phyloP scores from a whole-genome alignment of 1,284 basidiomycete species.

The Sutorius eximius region DNA sequence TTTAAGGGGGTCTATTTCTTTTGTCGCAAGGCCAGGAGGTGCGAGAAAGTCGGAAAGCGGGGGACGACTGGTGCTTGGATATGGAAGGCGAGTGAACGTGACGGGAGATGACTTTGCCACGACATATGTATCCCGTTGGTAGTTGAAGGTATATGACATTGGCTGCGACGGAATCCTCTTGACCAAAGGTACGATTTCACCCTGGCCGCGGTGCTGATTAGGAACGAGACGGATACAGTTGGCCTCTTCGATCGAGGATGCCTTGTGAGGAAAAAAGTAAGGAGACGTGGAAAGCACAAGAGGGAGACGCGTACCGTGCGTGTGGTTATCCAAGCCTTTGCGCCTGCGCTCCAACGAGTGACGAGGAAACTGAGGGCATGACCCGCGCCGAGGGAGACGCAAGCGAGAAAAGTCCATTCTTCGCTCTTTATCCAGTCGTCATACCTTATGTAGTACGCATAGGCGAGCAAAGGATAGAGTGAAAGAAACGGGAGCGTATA shows the following conservation, averaged over 20 bases:
- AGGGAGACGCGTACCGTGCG: constrained; percentile 46
- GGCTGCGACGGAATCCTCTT: constrained; percentile 59
- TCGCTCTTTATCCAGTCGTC: constrained; percentile 91
- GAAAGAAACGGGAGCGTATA: constrained; percentile 86
- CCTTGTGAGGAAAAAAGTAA: constrained; percentile 42
- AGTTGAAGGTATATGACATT: constrained; percentile 84
- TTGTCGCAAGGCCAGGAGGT: constrained; percentile 47
- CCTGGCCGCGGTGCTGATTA: constrained; percentile 83
- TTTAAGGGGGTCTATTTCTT: constrained; percentile 47
- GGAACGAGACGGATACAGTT: constrained; percentile 86
- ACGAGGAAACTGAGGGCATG: constrained; percentile 93
- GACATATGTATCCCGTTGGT: constrained; percentile 95
- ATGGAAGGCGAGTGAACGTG: constrained; percentile 83
- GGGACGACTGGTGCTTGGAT: constrained; percentile 81
- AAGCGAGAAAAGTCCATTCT: constrained; percentile 95
- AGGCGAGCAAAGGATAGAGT: constrained; percentile 88
- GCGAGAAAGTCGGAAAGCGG: constrained; percentile 67
- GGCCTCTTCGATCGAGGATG: constrained; percentile 67
- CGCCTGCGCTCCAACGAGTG: constrained; percentile 87
- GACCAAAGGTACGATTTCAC: constrained; percentile 82
- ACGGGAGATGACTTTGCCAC: constrained; percentile 58
- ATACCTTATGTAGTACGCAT: constrained; percentile 89
- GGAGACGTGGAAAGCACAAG: neutral
- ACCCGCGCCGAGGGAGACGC: constrained; percentile 78
- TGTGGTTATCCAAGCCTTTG: constrained; percentile 80